These are phyloP conservation scores for Tetrapisispora nanseiensis DNA, from an alignment of 805 yeast genomes.

Conservation along the genomic window DNA sequence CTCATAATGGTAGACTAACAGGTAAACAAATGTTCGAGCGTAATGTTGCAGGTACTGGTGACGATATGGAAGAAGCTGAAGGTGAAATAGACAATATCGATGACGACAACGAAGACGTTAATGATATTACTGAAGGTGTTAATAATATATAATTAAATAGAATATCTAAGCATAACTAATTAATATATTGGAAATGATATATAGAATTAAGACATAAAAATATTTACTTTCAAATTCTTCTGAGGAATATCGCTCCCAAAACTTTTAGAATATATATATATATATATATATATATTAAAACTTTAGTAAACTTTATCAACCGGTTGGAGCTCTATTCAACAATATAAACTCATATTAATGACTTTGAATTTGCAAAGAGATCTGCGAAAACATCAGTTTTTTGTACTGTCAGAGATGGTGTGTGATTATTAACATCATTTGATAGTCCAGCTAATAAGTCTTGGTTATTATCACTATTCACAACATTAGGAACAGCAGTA, in stretches of 20 bases:
- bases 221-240: too few relatives aligned
- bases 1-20: conserved; percentile 68
- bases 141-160: not conserved
- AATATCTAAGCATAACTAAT: not conserved
- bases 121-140: conserved; percentile 2
- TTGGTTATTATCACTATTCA: conserved; percentile 1
- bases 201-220: not conserved
- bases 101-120: conserved; percentile 10
- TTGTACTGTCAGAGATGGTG: conserved; percentile 9
- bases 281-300: too few relatives aligned
- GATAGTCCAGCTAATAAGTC: conserved; percentile 6
- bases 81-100: conserved; percentile 4
- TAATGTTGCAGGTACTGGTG: conserved; percentile 72
- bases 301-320: not conserved
- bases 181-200: not conserved
- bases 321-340: not conserved
- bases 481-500: conserved; percentile 3
- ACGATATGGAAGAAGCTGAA: conserved; percentile 36
- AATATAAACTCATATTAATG: conserved; percentile 12
- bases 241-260: too few relatives aligned
- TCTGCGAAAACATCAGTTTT: conserved; percentile 25
- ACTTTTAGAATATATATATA: not conserved
- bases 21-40: conserved; percentile 86
- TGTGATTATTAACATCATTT: conserved; percentile 2
- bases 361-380: conserved; percentile 25